phyloP scores from a whole-genome alignment of 1,284 basidiomycete species.

The Peniophora sp. region DNA sequence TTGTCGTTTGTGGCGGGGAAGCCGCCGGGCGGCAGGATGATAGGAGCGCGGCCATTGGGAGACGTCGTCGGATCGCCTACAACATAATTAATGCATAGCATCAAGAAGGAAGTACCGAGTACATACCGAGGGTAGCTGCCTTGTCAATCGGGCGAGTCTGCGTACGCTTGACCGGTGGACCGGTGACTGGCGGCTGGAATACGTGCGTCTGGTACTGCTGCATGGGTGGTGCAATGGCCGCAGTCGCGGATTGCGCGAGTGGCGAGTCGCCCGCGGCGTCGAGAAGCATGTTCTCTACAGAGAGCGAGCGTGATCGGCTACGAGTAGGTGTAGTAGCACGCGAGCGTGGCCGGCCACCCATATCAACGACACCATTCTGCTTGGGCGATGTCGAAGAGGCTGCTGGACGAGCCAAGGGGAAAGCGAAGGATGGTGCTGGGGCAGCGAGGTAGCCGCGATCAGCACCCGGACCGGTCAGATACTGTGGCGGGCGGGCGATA shows the following conservation, averaged over 20 bases:
- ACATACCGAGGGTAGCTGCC: not conserved
- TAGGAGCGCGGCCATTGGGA: conserved; percentile 11
- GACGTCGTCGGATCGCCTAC: conserved; percentile 4
- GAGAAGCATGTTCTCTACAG: not conserved
- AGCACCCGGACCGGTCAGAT: no score
- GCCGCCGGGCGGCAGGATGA: conserved; percentile 21
- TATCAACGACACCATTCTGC: not conserved
- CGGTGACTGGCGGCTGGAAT: conserved; percentile 61
- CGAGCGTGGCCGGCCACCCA: not conserved
- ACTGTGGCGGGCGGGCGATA: no score
- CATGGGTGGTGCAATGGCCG: conserved; percentile 12
- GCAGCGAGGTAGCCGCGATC: no score
- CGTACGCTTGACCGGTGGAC: conserved; percentile 54
- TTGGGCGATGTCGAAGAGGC: no score
- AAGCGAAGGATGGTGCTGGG: no score
- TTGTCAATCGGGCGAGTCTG: conserved; percentile 25
- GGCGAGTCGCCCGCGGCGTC: not conserved
- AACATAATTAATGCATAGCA: not conserved
- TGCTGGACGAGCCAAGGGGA: no score
- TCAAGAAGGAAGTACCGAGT: not conserved
- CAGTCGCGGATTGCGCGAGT: not conserved
- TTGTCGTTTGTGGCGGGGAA: conserved; percentile 52
- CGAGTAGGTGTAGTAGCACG: not conserved
- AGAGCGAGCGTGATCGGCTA: not conserved
- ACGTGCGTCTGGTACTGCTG: conserved; percentile 56